Evolutionary conservation across 768 basidiomycete species (phyloP).

Genomic region (Amanita exitialis): DNA sequence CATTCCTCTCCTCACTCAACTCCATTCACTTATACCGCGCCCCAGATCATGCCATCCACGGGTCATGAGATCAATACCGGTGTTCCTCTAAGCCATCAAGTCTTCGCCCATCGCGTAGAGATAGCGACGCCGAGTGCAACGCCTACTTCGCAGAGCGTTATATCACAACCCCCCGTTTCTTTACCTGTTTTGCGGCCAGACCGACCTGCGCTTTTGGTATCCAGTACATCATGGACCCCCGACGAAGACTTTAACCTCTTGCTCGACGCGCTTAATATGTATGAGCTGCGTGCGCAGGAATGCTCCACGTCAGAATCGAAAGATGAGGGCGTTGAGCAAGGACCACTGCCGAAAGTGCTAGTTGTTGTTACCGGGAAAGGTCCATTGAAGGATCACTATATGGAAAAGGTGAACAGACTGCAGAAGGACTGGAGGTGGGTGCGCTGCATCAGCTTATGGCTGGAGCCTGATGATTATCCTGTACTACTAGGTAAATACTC

Average conservation of each 20-base stretch:
- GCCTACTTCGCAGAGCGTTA: conserved; percentile 17
- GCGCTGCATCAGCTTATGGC: conserved; percentile 74
- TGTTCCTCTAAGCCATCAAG: conserved; percentile 1
- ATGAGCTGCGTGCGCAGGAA: conserved; percentile 48
- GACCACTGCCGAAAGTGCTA: conserved; percentile 60
- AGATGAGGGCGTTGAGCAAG: conserved; percentile 6
- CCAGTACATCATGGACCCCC: conserved; percentile 94
- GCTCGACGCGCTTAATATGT: conserved; percentile 59
- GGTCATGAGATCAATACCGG: conserved; percentile 9
- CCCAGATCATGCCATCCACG: background rate
- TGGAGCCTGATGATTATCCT: conserved; percentile 88
- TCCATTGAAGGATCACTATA: conserved; percentile 63
- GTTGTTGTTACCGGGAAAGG: conserved; percentile 91
- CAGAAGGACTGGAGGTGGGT: conserved; percentile 72
- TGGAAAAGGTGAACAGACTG: conserved; percentile 49
- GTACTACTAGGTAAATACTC: conserved; percentile 53
- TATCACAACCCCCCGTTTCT: conserved; percentile 23
- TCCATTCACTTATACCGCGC: conserved; percentile 43
- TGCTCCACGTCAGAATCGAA: conserved; percentile 5
- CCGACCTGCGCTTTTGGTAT: conserved; percentile 80
- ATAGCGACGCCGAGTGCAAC: conserved; percentile 10
- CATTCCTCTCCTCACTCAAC: conserved; percentile 46
- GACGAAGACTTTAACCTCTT: conserved; percentile 93
- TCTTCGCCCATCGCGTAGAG: conserved; percentile 4
- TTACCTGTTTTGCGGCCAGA: conserved; percentile 49